phyloP scores from a whole-genome alignment of 1,284 basidiomycete species.

The Ustilago xerochloae region DNA sequence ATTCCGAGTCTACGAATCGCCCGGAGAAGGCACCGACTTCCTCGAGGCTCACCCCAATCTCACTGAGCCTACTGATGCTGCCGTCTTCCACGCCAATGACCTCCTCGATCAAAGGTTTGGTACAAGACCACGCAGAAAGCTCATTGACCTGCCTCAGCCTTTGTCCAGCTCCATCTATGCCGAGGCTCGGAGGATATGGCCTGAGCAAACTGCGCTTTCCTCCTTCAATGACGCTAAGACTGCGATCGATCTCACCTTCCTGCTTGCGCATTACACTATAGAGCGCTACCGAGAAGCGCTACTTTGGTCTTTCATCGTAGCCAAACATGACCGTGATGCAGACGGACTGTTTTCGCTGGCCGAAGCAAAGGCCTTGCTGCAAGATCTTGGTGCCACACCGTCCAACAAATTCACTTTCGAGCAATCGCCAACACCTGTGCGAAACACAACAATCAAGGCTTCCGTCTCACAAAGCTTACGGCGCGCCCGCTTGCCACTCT shows the following conservation, averaged over 20 bases:
- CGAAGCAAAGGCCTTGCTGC: conserved; percentile 17
- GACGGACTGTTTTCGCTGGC: conserved; percentile 12
- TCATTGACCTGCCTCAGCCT: conserved; percentile 29
- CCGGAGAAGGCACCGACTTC: background rate
- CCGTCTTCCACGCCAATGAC: conserved; percentile 1
- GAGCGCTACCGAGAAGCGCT: conserved; percentile 34
- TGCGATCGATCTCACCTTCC: conserved; percentile 7
- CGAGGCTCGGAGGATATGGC: conserved; percentile 21
- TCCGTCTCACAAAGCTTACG: background rate
- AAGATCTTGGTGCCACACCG: conserved; percentile 12
- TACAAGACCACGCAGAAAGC: conserved; percentile 5
- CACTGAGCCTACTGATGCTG: background rate
- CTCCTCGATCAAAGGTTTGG: conserved; percentile 26
- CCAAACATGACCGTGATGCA: conserved; percentile 32
- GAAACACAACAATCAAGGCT: background rate
- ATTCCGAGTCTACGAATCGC: conserved; percentile 9
- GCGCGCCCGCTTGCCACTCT: background rate
- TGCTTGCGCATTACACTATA: conserved; percentile 22
- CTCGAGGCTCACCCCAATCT: background rate
- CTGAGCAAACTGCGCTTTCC: background rate
- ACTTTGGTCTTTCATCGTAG: conserved; percentile 37
- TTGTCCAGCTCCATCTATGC: conserved; percentile 5
- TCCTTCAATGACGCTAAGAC: background rate
- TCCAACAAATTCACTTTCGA: background rate
- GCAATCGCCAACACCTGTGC: background rate